Conservation (phyloP, 306 rosid genomes). For the Aeschynomene evenia region DNA sequence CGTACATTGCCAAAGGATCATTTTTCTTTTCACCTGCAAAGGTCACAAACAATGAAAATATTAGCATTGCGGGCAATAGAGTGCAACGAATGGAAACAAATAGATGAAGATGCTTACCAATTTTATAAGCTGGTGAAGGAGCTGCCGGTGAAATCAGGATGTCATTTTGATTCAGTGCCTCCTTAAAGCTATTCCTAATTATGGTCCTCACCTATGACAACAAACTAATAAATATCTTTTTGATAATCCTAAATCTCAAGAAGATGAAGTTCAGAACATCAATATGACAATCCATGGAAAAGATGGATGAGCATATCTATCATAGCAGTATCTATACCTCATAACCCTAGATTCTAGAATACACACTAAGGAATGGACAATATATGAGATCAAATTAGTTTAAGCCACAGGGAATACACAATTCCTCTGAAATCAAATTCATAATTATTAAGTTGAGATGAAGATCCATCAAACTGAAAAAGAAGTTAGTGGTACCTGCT, state of each 20-base stretch:
- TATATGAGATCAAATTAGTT: background rate
- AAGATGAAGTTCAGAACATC: conserved; percentile 11
- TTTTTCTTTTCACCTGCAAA: conserved; percentile 85
- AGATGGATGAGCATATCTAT: conserved; percentile 2
- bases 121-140: conserved; percentile 91
- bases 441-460: conserved; percentile 9
- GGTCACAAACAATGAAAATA: conserved; percentile 27
- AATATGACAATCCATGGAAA: conserved; percentile 1
- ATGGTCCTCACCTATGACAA: conserved; percentile 87
- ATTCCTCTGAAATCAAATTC: conserved; percentile 16
- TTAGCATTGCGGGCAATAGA: background rate
- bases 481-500: conserved; percentile 63
- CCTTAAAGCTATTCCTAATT: conserved; percentile 80
- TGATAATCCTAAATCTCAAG: conserved; percentile 14
- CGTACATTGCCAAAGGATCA: conserved; percentile 94
- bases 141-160: conserved; percentile 94
- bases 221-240: conserved; percentile 29
- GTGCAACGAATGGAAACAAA: conserved; percentile 13
- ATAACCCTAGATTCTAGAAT: background rate
- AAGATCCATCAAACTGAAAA: conserved; percentile 14
- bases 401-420: conserved; percentile 15
- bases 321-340: background rate
- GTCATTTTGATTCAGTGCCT: conserved; percentile 77
- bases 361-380: background rate
- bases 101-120: conserved; percentile 50